Conservation (phyloP, 495 filamentous ascomycete species). For the Gamarada debralockiae region DNA sequence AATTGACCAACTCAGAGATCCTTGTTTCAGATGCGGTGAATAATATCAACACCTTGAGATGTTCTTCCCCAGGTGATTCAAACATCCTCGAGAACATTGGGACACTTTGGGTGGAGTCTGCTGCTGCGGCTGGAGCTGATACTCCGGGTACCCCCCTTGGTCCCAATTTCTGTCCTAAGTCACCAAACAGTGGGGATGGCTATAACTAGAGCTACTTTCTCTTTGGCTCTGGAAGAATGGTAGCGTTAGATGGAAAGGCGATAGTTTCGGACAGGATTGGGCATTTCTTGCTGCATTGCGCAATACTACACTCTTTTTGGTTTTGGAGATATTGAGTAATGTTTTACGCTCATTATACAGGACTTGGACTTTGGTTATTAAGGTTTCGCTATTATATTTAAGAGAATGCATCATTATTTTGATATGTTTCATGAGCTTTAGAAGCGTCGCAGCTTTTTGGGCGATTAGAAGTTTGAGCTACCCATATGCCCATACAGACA, state of each 20-base stretch:
- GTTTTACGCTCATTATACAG: no score
- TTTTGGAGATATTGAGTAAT: no score
- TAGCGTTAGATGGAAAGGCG: not conserved
- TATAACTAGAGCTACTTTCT: not conserved
- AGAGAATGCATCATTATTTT: no score
- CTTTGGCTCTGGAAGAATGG: not conserved
- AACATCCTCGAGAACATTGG: conserved; percentile 4
- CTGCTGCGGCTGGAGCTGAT: conserved; percentile 5
- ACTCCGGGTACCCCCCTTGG: not conserved
- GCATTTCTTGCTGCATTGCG: no score
- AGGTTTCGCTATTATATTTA: no score
- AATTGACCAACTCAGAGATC: not conserved
- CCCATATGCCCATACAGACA: no score
- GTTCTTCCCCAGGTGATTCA: not conserved
- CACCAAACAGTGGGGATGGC: not conserved
- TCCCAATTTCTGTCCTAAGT: not conserved
- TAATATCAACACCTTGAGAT: conserved; percentile 4
- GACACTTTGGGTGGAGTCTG: conserved; percentile 4
- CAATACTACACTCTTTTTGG: no score
- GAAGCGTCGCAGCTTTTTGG: no score
- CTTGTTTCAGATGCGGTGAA: not conserved
- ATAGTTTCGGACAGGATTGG: no score
- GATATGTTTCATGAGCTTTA: no score
- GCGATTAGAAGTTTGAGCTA: no score
- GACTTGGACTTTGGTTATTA: no score